Percentiles rank a stretch among this genome's conserved stretches.
phyloP scores from a whole-genome alignment of 2,329 filamentous ascomycete species.

The Fusarium sp. region DNA sequence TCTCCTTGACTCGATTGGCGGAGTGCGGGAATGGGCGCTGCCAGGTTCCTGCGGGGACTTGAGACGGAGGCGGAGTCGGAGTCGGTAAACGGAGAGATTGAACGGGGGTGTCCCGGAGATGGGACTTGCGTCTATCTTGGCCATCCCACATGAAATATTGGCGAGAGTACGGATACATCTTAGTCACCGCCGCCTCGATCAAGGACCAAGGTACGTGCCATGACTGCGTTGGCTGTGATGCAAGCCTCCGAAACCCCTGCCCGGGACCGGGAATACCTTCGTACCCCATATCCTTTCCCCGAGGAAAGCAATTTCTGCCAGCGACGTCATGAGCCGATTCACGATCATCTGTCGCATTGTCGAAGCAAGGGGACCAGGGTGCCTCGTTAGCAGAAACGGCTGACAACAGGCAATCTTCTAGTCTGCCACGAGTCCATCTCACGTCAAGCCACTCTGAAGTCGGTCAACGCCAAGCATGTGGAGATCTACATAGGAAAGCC shows the following conservation, averaged over 20 bases:
- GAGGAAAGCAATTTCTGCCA: background rate
- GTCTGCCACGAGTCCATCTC: slow-evolving; percentile 3
- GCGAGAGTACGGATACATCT: background rate
- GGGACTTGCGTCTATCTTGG: slow-evolving; percentile 2
- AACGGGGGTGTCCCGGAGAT: slow-evolving; percentile 13
- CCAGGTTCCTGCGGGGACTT: slow-evolving; percentile 17
- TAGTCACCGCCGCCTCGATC: background rate
- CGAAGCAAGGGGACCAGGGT: background rate
- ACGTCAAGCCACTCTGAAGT: slow-evolving; percentile 21
- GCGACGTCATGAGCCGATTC: slow-evolving; percentile 31
- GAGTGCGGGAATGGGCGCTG: slow-evolving; percentile 11
- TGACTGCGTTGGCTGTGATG: slow-evolving; percentile 15
- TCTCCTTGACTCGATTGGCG: background rate
- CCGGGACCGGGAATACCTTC: slow-evolving; percentile 5
- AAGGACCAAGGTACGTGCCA: background rate
- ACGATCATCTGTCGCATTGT: background rate
- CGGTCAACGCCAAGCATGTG: slow-evolving; percentile 30
- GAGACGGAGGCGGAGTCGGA: slow-evolving; percentile 14
- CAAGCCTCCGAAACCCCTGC: slow-evolving; percentile 9
- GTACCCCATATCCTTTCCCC: background rate
- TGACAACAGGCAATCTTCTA: slow-evolving; percentile 3
- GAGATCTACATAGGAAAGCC: slow-evolving; percentile 10
- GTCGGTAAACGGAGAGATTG: slow-evolving; percentile 24
- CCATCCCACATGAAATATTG: background rate
- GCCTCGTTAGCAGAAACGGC: background rate